Conservation (phyloP, 148 eudicot genomes). For the Nyssa sinensis region DNA sequence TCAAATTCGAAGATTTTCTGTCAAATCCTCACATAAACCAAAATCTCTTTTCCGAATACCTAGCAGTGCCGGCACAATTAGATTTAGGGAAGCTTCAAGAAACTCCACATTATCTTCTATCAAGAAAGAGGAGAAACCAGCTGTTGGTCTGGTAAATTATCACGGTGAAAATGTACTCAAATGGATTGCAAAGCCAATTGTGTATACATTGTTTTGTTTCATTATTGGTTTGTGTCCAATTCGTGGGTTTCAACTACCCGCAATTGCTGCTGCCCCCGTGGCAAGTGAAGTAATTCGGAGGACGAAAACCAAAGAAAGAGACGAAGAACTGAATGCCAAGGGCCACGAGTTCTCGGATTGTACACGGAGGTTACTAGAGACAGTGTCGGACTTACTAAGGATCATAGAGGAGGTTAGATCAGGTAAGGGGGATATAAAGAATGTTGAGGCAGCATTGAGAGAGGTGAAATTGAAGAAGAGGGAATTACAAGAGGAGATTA, state of each 20-base stretch:
- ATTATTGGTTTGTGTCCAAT: conserved; percentile 54
- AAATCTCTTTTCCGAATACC: not conserved
- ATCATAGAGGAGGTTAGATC: conserved; percentile 53
- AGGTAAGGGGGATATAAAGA: conserved; percentile 29
- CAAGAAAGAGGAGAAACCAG: not conserved
- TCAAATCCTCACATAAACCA: conserved; percentile 15
- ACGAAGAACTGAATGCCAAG: conserved; percentile 29
- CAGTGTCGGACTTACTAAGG: conserved; percentile 41
- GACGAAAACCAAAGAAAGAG: conserved; percentile 25
- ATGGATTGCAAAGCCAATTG: conserved; percentile 39
- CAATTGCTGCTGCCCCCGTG: conserved; percentile 34
- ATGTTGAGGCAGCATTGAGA: conserved; percentile 44
- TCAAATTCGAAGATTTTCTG: conserved; percentile 3
- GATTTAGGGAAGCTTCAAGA: not conserved
- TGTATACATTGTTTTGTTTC: conserved; percentile 44
- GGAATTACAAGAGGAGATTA: conserved; percentile 60
- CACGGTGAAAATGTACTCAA: conserved; percentile 3
- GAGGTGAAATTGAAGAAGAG: conserved; percentile 51
- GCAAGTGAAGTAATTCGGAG: conserved; percentile 31
- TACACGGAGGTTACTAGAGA: conserved; percentile 48
- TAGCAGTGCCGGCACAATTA: no score
- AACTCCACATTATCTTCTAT: not conserved
- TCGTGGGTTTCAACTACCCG: conserved; percentile 38
- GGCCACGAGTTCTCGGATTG: conserved; percentile 54
- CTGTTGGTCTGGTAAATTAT: not conserved